Conservation (phyloP, 2,329 filamentous ascomycete species). For the Neophaeococcomyces mojaviensis region DNA sequence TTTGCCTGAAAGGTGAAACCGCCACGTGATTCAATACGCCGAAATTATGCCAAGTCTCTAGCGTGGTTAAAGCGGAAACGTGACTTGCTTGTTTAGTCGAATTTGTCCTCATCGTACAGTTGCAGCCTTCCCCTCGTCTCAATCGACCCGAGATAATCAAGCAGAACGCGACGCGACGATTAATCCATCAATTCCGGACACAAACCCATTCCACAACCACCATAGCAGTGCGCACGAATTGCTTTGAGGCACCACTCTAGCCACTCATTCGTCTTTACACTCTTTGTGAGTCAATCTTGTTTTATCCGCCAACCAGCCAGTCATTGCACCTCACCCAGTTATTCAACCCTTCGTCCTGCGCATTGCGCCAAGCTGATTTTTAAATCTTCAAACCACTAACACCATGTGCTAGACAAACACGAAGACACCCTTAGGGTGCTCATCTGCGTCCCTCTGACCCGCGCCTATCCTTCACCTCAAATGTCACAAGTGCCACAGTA, state of each 20-base stretch:
- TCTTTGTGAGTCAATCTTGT: constrained; percentile 6
- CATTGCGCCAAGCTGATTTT: constrained; percentile 29
- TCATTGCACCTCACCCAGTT: neutral
- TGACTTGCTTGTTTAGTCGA: too few relatives aligned
- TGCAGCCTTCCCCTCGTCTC: too few relatives aligned
- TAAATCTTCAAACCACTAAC: constrained; percentile 18
- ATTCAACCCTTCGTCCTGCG: constrained; percentile 1
- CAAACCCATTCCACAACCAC: neutral
- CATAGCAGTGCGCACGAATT: constrained; percentile 1
- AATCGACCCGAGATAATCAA: too few relatives aligned
- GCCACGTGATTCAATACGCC: too few relatives aligned
- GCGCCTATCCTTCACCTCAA: constrained; percentile 7
- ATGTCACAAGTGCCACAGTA: constrained; percentile 19
- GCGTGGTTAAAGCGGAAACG: too few relatives aligned
- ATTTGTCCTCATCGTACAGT: too few relatives aligned
- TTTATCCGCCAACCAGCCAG: constrained; percentile 2
- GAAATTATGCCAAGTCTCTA: too few relatives aligned
- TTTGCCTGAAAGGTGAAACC: too few relatives aligned
- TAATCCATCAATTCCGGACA: neutral
- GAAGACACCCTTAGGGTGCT: neutral
- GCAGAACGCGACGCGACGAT: constrained; percentile 5
- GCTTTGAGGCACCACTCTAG: constrained; percentile 5
- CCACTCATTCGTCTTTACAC: constrained; percentile 9
- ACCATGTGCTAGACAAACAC: constrained; percentile 22
- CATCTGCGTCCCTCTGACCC: constrained; percentile 14